Evolutionary conservation across 768 basidiomycete species (phyloP), one percentile per base, ranked within the genome.

Genomic region (Kwoniella sp.): DNA sequence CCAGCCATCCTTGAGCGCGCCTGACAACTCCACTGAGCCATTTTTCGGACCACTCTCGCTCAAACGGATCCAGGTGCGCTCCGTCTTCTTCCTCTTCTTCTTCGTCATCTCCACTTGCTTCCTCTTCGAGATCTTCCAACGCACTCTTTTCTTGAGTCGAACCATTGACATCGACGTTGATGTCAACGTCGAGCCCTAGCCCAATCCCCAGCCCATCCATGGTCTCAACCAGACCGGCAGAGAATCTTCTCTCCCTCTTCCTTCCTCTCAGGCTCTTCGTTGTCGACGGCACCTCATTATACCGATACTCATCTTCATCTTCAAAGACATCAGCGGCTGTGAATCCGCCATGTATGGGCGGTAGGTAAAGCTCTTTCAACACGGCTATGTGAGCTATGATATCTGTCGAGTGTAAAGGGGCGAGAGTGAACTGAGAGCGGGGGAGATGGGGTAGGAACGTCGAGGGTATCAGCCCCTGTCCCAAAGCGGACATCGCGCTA

Each of bases 41-140:
- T 61, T 74, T 74, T 55, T 79, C 76, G 9, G 78, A 66, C 79
- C 79, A 81, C 11, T 78, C 75, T 25, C 78, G 31, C 57, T 81
- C 79, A 41, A 81, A 81, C 9, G 72, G 72, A 48, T 79, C 78
- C 15, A 78, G 63, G 61, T 74, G 71, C 15, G 60, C 45, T 41
- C 52, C 30, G 8, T 52, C 61, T 11, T 65, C 73, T 4, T 58
- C 61, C 4, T 58, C 54, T 1, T 37, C 57, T 3, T 66, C 59
- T 1, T 48, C 53, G 1, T 65, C 67, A 5, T 52, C 52, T 9
- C 62, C 61, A 0, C 38, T 63, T 4, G 61, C 62, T n/a, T 65
- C 55, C 11, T 65, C 59, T 13, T 52, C 70, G 13, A 17, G 41
- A 17, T 45, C 23, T 34, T 25, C 23, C 22, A 28, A 23, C 7